phyloP scores from a whole-genome alignment of 2,329 filamentous ascomycete species.

The Thielaviopsis musarum region DNA sequence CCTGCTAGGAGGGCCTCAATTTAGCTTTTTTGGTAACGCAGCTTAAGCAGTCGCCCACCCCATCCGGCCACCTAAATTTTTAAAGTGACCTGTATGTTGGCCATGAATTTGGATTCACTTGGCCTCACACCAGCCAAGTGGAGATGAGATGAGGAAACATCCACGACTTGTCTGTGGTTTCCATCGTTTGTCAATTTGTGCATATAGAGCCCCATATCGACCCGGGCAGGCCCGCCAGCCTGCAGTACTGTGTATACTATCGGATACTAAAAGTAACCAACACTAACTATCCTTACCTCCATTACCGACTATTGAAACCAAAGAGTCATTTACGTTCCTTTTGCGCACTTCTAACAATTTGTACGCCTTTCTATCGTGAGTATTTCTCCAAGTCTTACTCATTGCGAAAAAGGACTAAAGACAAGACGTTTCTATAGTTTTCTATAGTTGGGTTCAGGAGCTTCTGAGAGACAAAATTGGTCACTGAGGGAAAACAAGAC shows the following conservation, averaged over 20 bases:
- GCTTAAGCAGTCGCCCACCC: too few species aligned
- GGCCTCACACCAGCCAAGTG: not conserved
- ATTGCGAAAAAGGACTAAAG: not conserved
- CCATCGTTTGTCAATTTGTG: too few species aligned
- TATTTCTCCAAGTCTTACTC: not conserved
- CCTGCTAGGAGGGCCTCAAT: not conserved
- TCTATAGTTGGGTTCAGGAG: not conserved
- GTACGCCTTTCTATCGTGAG: not conserved
- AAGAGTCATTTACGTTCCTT: not conserved
- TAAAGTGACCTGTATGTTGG: not conserved
- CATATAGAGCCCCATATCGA: not conserved
- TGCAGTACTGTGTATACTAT: not conserved
- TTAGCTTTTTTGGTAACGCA: not conserved
- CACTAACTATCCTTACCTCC: not conserved
- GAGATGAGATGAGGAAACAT: not conserved
- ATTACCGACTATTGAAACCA: not conserved
- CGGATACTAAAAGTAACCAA: not conserved
- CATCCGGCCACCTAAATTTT: not conserved
- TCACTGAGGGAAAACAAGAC: not conserved
- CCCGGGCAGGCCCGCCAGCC: too few species aligned
- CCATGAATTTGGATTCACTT: not conserved
- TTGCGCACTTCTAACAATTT: not conserved
- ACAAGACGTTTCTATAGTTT: not conserved
- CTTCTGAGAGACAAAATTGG: not conserved
- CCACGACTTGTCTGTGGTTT: too few species aligned